Evolutionary conservation across 257 asterid genomes (phyloP), one percentile per base, ranked within the genome.

Genomic region (Ajuga chamaepitys): DNA sequence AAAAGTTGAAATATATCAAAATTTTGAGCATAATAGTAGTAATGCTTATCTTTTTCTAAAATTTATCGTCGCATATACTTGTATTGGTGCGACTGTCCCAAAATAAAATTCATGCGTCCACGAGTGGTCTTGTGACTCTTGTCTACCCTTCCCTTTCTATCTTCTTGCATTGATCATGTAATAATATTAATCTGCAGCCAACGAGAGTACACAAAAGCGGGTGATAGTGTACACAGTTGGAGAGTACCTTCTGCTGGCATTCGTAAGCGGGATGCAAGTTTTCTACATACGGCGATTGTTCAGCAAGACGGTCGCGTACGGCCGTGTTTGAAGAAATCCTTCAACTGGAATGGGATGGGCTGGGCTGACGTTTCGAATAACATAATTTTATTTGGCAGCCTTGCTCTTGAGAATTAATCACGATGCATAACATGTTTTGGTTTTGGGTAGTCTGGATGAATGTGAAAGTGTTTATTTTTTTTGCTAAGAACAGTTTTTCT

Each of bases 151-250:
- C 7, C 16, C 24, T 16, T 32, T 4, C 0, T 18, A 8, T 34
- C 56, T 37, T 58, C 35, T 14, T 52, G 17, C 40, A 30, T 30
- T n/a, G 52, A 65, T 61, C 35, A 17, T 62, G 35, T 41, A 16
- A n/a, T 28, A 30, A 12, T 53, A 5, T 11, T 20, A 42, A 2
- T 18, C 16, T 82, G 81, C 95, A 91, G 98, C 93, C 5, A 92
- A 87, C 17, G 97, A 89, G 84, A 88, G 92, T 75, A 91, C 95
- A 12, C 70, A 88, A 42, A 82, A 60, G 72, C 95, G 95, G 0
- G 96, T 91, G n/a, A 85, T 91, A 30, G 79, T 78, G 53, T 92
- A 88, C 91, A 85, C 97, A 0, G 76, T 85, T 10, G 95, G 84
- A 24, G 98, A 88, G 42, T 92, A 92, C 80, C n/a, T 82, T 7